phyloP scores from a whole-genome alignment of 805 yeast genomes.

The Blastobotrys peoriensis region DNA sequence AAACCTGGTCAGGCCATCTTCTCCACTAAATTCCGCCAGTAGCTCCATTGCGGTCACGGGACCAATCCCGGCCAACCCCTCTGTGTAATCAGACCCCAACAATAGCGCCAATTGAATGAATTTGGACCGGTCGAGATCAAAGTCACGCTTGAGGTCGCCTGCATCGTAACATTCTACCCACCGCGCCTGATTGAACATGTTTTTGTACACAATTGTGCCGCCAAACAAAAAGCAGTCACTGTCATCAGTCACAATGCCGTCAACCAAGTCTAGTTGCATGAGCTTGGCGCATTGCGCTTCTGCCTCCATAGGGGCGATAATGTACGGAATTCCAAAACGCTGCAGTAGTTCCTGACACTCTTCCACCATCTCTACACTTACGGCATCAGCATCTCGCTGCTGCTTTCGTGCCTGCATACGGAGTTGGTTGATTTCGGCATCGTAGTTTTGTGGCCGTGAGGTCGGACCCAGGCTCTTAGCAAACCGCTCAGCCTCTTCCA shows the following conservation, averaged over 20 bases:
- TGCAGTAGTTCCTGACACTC: conserved; percentile 87
- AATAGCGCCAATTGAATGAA: conserved; percentile 77
- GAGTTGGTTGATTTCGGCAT: conserved; percentile 34
- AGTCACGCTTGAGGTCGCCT: conserved; percentile 49
- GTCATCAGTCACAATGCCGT: conserved; percentile 95
- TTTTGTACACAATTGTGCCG: conserved; percentile 72
- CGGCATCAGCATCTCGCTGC: conserved; percentile 86
- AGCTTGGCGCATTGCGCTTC: conserved; percentile 97
- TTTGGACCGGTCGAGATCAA: conserved; percentile 58
- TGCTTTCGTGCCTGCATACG: conserved; percentile 59
- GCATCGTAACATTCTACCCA: conserved; percentile 79
- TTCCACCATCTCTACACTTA: conserved; percentile 73
- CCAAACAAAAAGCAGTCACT: conserved; percentile 95
- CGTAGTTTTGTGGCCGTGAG: neutral
- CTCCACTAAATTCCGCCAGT: conserved; percentile 68
- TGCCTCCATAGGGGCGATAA: conserved; percentile 98
- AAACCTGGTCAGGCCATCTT: conserved; percentile 38
- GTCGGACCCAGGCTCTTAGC: conserved; percentile 35
- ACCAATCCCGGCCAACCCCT: conserved; percentile 88
- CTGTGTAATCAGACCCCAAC: conserved; percentile 92
- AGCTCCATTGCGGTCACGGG: conserved; percentile 91
- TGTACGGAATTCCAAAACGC: conserved; percentile 87
- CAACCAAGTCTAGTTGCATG: conserved; percentile 63
- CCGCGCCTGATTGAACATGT: conserved; percentile 89
- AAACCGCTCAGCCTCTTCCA: conserved; percentile 63